Conservation (phyloP, 208 protist species). For the Endotrypanum monterogeii region DNA sequence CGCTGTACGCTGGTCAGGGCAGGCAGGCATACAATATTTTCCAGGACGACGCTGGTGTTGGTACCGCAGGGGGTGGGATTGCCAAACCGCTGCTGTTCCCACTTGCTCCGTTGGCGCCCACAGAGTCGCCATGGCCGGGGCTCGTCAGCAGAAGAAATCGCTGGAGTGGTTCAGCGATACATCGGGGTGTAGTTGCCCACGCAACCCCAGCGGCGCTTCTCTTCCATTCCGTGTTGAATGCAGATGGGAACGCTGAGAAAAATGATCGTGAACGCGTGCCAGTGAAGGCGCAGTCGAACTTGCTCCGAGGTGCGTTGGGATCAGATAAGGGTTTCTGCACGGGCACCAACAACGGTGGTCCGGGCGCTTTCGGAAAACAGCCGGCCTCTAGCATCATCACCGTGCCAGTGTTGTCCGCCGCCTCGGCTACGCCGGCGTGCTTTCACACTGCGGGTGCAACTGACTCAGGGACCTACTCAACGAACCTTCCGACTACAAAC, state of each 20-base stretch:
- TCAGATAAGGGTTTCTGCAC: not conserved
- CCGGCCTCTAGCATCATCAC: not conserved
- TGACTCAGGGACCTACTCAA: not conserved
- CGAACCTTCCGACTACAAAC: not conserved
- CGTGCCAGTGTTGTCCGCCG: not conserved
- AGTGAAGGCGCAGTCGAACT: not conserved
- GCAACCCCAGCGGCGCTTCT: not conserved
- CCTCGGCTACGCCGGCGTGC: not conserved
- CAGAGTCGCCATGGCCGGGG: not conserved
- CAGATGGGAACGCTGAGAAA: not conserved
- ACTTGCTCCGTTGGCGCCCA: not conserved
- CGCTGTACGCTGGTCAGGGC: constrained; percentile 11
- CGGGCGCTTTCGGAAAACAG: not conserved
- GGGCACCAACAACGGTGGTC: not conserved
- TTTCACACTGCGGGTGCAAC: not conserved
- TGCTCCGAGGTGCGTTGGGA: not conserved
- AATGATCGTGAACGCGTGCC: not conserved
- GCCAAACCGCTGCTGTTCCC: not conserved
- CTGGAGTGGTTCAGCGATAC: not conserved
- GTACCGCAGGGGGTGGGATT: not conserved
- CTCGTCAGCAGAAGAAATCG: not conserved
- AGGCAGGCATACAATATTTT: not conserved
- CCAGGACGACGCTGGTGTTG: not conserved
- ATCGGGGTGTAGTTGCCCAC: not conserved
- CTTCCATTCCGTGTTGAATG: constrained; percentile 5